Evolutionary conservation across 148 eudicot genomes (phyloP), one percentile per base, ranked within the genome.

Genomic region (Arbutus unedo): DNA sequence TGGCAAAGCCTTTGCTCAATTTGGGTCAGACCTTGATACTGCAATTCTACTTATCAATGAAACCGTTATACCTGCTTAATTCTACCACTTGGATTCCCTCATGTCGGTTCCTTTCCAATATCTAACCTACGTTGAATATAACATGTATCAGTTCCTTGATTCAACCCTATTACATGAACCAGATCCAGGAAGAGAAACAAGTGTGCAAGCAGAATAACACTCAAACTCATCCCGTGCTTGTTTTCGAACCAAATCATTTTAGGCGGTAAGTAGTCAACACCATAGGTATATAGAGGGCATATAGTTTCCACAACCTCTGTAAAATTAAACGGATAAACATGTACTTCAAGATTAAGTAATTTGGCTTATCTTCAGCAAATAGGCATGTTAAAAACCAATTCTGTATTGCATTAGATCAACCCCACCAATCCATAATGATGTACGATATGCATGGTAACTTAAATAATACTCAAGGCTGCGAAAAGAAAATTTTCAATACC

Each of bases 401-500:
- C 21, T 0, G 9, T 21, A 21, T 21, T 15, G 59, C 38, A 21
- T 50, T 75, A 43, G 6, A 50, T 45, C 11, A 44, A 45, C 43
- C 18, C 76, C 8, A 74, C 6, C 38, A 74, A n/a, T 48, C 55
- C 18, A 50, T 23, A 48, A n/a, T 3, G 15, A 48, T n/a, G 15
- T 19, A 74, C 19, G n/a, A 7, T 44, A 44, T 15, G 77, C 77
- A 48, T 8, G 54, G 15, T 21, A n/a, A 82, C 9, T 8, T 13
- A 54, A 41, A 25, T 8, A 51, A 80, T 81, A n/a, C 76, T 66
- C 16, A 0, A 0, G 71, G n/a, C 74, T 70, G 74, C 48, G 16
- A 41, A 15, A 66, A 56, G 77, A 54, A 79, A 80, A 23, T 44
- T 64, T 55, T 77, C 60, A 77, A 77, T 67, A 47, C 43, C 45